A percentile compares a stretch with the other conserved stretches of the same genome.
These are phyloP conservation scores for Brasilioporus rufonigricans DNA, from an alignment of 768 basidiomycete genomes.

Conservation along the genomic window DNA sequence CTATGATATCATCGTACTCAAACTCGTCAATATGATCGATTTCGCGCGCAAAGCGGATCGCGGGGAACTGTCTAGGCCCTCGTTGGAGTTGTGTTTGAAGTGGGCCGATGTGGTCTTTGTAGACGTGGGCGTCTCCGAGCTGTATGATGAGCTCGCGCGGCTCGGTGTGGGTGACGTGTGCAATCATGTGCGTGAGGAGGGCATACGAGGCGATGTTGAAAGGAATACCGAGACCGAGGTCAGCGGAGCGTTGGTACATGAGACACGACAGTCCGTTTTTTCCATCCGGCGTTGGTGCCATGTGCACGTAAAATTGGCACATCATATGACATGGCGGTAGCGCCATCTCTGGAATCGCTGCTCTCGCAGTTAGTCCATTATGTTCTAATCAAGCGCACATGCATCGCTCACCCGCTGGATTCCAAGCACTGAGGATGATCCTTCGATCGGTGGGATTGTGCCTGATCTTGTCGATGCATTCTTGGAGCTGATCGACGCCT, in stretches of 20 bases:
- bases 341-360: constrained; percentile 93
- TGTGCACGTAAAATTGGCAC: constrained; percentile 97
- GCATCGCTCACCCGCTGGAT: constrained; percentile 75
- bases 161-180: constrained; percentile 83
- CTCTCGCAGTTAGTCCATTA: neutral
- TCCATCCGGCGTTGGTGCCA: constrained; percentile 51
- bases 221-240: constrained; percentile 94
- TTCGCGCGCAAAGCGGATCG: constrained; percentile 65
- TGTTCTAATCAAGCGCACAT: neutral
- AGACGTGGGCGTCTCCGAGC: constrained; percentile 97
- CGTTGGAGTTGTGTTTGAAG: constrained; percentile 78
- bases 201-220: constrained; percentile 99
- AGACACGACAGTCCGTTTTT: constrained; percentile 85
- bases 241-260: constrained; percentile 97
- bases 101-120: constrained; percentile 88
- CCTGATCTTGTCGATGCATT: constrained; percentile 90
- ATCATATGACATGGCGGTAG: constrained; percentile 98
- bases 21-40: constrained; percentile 79
- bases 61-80: constrained; percentile 81
- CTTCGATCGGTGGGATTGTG: constrained; percentile 90
- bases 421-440: constrained; percentile 97
- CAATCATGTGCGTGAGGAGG: constrained; percentile 95
- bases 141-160: constrained; percentile 92
- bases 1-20: constrained; percentile 71
- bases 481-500: constrained; percentile 88